Base-by-base conservation (phyloP, 768 basidiomycete genomes). In the Podaxis carcinomalis region DNA sequence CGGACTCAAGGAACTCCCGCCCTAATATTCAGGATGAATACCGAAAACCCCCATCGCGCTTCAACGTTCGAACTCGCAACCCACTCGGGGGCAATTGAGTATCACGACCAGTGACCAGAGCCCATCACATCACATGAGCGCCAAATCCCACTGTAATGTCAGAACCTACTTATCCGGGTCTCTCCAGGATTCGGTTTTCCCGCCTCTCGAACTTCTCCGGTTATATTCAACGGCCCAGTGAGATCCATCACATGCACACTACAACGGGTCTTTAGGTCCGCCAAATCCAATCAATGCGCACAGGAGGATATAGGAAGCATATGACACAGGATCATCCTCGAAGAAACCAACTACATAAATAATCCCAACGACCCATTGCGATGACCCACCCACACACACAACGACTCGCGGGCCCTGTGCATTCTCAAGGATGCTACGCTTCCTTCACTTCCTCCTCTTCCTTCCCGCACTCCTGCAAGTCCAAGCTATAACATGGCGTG, bases 401-500 rank as follows among this genome's bases (percentile, higher is more conserved):
- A 13, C 47, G 47, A 49, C 25, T 25, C 4, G 19, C 7, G 19
- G 1, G 25, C 27, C 3, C 11, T 7, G 19, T 23, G 10, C 5
- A 1, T 23, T 27, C 6, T 13, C 21, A 19, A 27, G 16, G 2
- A 51, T 37, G 50, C 32, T 59, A 14, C 37, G 23, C 16, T 32
- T 51, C 39, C 39, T 51, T 3, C 23, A 21, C 21, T 16, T 51
- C 21, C 35, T 51, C 23, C 35, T 59, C 14, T 36, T 46, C 14
- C 36, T 47, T 9, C 46, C 57, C 1, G 7, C 49, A 25, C 23
- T 50, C n/a, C 7, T 63, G 13, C 64, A 68, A 21, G 68, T 62
- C 44, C 62, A 69, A 51, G 78, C 78, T 11, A 75, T 85, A 54
- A 75, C 73, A 11, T 85, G 78, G 69, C 77, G 75, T 37, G 83